A percentile compares a stretch with the other conserved stretches of the same genome.
Conservation (phyloP, 345 rosid species). For the Luvunga scandens region DNA sequence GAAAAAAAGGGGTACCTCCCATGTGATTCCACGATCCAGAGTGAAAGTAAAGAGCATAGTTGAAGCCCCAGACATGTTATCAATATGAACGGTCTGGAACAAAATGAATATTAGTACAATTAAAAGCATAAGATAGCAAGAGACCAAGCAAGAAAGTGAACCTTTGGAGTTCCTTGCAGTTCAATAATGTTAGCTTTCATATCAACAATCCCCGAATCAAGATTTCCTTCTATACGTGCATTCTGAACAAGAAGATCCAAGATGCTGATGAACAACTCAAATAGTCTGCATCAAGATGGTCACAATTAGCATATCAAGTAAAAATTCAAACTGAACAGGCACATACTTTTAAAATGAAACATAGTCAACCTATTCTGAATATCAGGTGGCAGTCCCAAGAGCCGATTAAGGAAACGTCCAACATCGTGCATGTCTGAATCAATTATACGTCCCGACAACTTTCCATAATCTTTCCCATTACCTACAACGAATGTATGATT, state of each 20-base stretch:
- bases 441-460: constrained; percentile 87
- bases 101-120: constrained; percentile 25
- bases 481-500: constrained; percentile 41
- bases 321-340: not conserved
- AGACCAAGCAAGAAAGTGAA: constrained; percentile 30
- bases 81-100: constrained; percentile 87
- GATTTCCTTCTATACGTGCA: constrained; percentile 93
- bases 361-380: constrained; percentile 79
- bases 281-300: constrained; percentile 56
- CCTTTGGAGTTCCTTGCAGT: constrained; percentile 88
- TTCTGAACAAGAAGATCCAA: constrained; percentile 87
- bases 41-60: constrained; percentile 87
- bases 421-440: constrained; percentile 99
- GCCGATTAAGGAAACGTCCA: constrained; percentile 92
- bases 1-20: constrained; percentile 67
- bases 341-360: constrained; percentile 17
- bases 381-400: constrained; percentile 93
- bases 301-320: constrained; percentile 25
- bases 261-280: constrained; percentile 85
- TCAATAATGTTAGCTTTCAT: constrained; percentile 82
- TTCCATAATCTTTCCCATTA: constrained; percentile 77
- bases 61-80: constrained; percentile 93
- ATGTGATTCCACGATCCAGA: constrained; percentile 88
- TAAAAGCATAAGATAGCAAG: constrained; percentile 16
- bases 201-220: constrained; percentile 95